Percentiles rank a stretch among this genome's conserved stretches.
These are phyloP conservation scores for Globisporangium megalacanthum DNA, from an alignment of 352 stramenopile species.

Conservation along the genomic window DNA sequence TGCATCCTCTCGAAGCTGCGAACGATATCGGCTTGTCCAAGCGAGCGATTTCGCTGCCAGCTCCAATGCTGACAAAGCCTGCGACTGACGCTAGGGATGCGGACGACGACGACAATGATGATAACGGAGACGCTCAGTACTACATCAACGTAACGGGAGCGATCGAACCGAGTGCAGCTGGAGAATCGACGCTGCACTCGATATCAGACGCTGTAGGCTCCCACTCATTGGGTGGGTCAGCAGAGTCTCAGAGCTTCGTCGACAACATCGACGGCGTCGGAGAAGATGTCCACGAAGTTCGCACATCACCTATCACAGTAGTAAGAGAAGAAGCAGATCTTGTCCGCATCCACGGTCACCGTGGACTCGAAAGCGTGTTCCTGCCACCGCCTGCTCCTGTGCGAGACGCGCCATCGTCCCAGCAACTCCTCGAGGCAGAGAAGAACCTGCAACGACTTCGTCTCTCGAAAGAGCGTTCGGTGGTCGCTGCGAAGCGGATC, in stretches of 20 bases:
- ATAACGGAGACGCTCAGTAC: background rate
- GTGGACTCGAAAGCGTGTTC: background rate
- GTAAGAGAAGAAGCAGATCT: background rate
- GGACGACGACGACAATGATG: background rate
- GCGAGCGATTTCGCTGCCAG: background rate
- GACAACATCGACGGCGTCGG: background rate
- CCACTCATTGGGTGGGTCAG: too few relatives aligned
- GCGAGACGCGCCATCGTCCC: background rate
- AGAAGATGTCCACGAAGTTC: background rate
- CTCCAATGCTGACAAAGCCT: background rate
- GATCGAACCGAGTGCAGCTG: background rate
- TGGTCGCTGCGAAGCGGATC: conserved; percentile 9
- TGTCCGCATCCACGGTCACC: conserved; percentile 6
- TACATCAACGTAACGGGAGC: background rate
- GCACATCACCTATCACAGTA: background rate
- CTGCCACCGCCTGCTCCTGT: background rate
- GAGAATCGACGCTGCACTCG: background rate
- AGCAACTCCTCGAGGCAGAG: background rate
- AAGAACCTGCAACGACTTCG: background rate
- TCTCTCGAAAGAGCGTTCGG: conserved; percentile 5
- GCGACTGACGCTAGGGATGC: background rate
- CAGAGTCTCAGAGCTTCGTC: background rate
- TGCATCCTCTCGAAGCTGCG: background rate
- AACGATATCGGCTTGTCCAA: background rate
- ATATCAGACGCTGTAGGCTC: background rate